Base-by-base conservation (phyloP, 2,329 filamentous ascomycete species). In the Calonectria fujianensis region DNA sequence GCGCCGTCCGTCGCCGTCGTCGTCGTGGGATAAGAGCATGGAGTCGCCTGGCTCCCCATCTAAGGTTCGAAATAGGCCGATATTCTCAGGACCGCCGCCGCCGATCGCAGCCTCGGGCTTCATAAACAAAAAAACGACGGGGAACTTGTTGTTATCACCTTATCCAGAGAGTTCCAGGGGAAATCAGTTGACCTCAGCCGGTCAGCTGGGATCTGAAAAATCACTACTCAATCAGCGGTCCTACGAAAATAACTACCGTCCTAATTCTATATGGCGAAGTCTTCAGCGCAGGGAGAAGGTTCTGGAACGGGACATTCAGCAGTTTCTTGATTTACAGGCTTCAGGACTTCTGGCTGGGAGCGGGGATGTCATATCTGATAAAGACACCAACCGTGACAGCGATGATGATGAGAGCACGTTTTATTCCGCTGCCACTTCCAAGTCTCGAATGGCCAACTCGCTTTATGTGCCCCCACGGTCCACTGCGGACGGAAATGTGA, bases 81-180 rank as follows among this genome's bases (percentile, higher is more conserved):
- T 90, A 57, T 90, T 90, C 72, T 79, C 83, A 3, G 88, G 88
- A 1, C 89, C 89, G 0, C 89, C 89, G 0, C 88, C 89, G 0
- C 89, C 89, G 5, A 90, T 91, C 71, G 85, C 87, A 8, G 89
- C 89, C 0, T 83, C 85, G 4, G 73, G 87, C 27, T 69, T 87
- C 3, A 78, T 77, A n/a, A 77, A 73, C 65, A 76, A 78, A 9
- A 69, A 69, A 14, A 31, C 66, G 1, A 67, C 76, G 13, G 57
- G 65, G 18, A 68, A 71, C 8, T 74, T 75, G 16, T 32, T 29
- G 3, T 20, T 59, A 8, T 73, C 76, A 27, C 76, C 73, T 39
- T 76, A 76, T 4, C 59, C 63, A 32, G 75, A 75, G 20, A 77
- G 52, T 6, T 70, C 69, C 11, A 66, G 63, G n/a, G 76, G 70